Evolutionary conservation across 306 rosid species (phyloP).

Genomic region (Dryas drummondii): DNA sequence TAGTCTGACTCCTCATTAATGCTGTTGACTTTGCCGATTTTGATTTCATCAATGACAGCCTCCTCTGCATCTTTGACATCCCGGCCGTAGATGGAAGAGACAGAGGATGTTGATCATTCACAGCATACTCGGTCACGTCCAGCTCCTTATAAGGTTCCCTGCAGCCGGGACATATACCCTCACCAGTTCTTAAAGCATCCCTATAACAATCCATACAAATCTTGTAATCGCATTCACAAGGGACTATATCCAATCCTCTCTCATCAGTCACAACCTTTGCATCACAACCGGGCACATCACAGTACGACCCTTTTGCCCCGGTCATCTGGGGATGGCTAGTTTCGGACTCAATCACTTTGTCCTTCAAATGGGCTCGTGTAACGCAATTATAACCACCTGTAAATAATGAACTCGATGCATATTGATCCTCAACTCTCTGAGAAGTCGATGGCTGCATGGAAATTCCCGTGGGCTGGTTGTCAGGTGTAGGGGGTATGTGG

Average conservation of each 20-base stretch:
- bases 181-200: conserved; percentile 49
- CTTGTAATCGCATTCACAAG: conserved; percentile 61
- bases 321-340: conserved; percentile 71
- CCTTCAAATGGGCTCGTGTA: conserved; percentile 64
- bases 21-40: conserved; percentile 36
- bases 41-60: conserved; percentile 50
- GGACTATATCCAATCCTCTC: conserved; percentile 60
- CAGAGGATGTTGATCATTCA: conserved; percentile 16
- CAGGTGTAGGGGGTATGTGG: conserved; percentile 65
- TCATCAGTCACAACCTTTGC: conserved; percentile 58
- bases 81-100: conserved; percentile 34
- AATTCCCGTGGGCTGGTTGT: conserved; percentile 59
- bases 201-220: conserved; percentile 67
- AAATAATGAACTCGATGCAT: conserved; percentile 62
- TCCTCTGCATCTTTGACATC: conserved; percentile 53
- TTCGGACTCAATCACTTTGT: conserved; percentile 58
- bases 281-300: conserved; percentile 56
- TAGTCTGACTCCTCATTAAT: conserved; percentile 36
- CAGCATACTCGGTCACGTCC: conserved; percentile 18
- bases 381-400: conserved; percentile 61
- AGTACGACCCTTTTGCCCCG: conserved; percentile 57
- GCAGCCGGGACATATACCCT: conserved; percentile 64
- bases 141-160: conserved; percentile 41
- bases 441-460: conserved; percentile 54
- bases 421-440: conserved; percentile 61